phyloP scores from a whole-genome alignment of 1,139 yeast species.

The Meyerozyma athensensis region DNA sequence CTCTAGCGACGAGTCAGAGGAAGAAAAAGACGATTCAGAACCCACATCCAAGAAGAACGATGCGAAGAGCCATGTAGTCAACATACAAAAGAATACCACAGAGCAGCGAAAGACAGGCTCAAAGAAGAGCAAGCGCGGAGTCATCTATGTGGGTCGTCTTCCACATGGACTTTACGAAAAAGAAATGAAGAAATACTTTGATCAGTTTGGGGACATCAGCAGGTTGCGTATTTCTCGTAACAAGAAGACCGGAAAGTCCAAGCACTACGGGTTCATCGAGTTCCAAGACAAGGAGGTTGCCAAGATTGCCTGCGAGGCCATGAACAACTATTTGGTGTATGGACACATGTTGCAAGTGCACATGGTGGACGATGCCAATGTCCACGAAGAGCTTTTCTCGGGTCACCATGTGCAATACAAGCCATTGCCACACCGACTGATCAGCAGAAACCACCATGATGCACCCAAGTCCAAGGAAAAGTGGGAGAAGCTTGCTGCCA shows the following conservation, averaged over 20 bases:
- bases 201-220: slow-evolving; percentile 82
- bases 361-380: slow-evolving; percentile 42
- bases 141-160: slow-evolving; percentile 83
- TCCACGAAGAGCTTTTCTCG: slow-evolving; percentile 44
- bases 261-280: slow-evolving; percentile 90
- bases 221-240: slow-evolving; percentile 81
- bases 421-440: slow-evolving; percentile 59
- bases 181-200: slow-evolving; percentile 75
- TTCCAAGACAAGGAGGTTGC: slow-evolving; percentile 75
- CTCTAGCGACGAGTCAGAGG: neutral
- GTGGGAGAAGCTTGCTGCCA: slow-evolving; percentile 45
- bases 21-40: neutral
- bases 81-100: slow-evolving; percentile 1
- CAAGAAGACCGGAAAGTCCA: slow-evolving; percentile 85
- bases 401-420: slow-evolving; percentile 54
- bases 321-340: slow-evolving; percentile 88
- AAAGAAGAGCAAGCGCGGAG: slow-evolving; percentile 45
- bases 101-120: slow-evolving; percentile 11
- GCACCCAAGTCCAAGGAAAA: slow-evolving; percentile 52
- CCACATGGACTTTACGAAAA: slow-evolving; percentile 90
- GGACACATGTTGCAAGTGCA: slow-evolving; percentile 78
- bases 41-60: neutral
- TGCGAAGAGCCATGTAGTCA: neutral
- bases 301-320: slow-evolving; percentile 83
- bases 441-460: slow-evolving; percentile 53